Base-by-base conservation (phyloP, 257 asterid species). In the Lantana camara region DNA sequence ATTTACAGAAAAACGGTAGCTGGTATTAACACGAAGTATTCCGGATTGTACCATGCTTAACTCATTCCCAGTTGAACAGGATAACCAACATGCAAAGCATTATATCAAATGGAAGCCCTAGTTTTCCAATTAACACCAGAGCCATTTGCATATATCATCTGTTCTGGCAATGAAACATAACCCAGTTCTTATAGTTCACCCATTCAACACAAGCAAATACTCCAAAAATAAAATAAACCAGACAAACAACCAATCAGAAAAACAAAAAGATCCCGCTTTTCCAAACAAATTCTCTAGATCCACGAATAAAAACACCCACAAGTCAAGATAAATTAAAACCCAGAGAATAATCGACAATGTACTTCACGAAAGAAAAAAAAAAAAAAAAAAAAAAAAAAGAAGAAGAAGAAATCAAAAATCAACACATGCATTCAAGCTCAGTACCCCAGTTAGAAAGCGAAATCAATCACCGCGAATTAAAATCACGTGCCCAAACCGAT, bases 271-370 rank as follows among this genome's bases (percentile, higher is more conserved):
- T 9, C 44, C 30, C 40, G 45, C 42, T n/a, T 24, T 54, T 27
- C 16, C 15, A 30, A 37, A 9, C 35, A 19, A 41, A 2, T 46
- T 29, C 5, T 40, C 41, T 15, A 52, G 72, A 76, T 71, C 75
- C 71, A n/a, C 40, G 22, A 58, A 67, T 21, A 67, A 51, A 58
- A 21, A 29, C n/a, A 44, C 48, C 23, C 60, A 37, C 6, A 60
- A 61, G n/a, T 42, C 38, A 3, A 14, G 5, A 60, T n/a, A 9
- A 45, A 22, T 7, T 23, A 14, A 60, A 59, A 53, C 34, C 40
- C 58, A 58, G 21, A 34, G 47, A 73, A 40, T 0, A 48, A 55
- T 57, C 48, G 8, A 44, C 58, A 67, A 76, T 50, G 67, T 6
- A 63, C 67, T 9, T 56, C 23, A 14, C 9, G 17, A 11, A 59